Conservation (phyloP, 1,284 basidiomycete genomes). For the Sporisorium sorghi region DNA sequence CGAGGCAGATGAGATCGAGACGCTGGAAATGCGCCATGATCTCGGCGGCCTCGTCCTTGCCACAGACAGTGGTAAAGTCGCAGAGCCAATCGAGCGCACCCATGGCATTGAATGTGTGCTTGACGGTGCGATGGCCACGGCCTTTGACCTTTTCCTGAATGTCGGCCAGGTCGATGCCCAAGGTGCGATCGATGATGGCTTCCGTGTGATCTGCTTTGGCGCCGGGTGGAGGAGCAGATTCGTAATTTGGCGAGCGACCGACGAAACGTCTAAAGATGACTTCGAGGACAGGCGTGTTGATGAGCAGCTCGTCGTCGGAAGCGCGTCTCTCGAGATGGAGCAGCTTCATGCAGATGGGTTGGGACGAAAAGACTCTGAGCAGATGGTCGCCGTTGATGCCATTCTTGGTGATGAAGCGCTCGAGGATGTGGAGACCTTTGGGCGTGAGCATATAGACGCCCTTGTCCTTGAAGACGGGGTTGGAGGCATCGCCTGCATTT, state of each 20-base stretch:
- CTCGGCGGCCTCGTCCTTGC: constrained; percentile 95
- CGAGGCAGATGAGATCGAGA: constrained; percentile 87
- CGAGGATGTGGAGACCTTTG: constrained; percentile 97
- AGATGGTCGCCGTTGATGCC: constrained; percentile 93
- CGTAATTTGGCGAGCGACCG: constrained; percentile 73
- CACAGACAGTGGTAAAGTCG: constrained; percentile 95
- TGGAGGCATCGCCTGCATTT: constrained; percentile 89
- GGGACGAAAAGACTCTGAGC: constrained; percentile 86
- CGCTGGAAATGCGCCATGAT: constrained; percentile 97
- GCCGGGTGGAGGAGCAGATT: constrained; percentile 1
- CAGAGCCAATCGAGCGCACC: constrained; percentile 94
- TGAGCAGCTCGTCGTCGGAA: constrained; percentile 95
- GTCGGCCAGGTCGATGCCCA: constrained; percentile 74
- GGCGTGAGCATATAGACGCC: constrained; percentile 95
- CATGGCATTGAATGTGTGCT: constrained; percentile 86
- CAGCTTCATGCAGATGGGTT: constrained; percentile 97
- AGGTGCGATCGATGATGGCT: constrained; percentile 70
- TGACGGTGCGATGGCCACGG: constrained; percentile 81
- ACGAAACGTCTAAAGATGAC: constrained; percentile 94
- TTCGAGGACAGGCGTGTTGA: constrained; percentile 91
- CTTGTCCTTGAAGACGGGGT: constrained; percentile 93
- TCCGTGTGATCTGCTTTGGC: constrained; percentile 17
- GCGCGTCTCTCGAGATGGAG: constrained; percentile 93
- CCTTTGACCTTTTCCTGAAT: constrained; percentile 75
- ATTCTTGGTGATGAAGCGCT: constrained; percentile 99